These are phyloP conservation scores for Rhizopus delemar DNA, from an alignment of 371 early-diverging fungal species.

Conservation along the genomic window DNA sequence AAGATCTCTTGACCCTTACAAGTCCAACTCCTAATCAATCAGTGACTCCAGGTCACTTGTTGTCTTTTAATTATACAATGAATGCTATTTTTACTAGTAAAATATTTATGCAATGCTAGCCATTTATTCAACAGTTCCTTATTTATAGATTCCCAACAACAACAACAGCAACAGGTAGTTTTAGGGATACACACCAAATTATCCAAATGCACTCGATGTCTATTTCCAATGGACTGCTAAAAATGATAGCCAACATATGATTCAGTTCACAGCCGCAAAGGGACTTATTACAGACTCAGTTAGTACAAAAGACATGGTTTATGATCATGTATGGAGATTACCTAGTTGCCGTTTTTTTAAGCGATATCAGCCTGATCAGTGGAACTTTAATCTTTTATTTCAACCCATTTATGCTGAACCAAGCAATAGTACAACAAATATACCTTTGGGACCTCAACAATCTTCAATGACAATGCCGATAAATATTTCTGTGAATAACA, in stretches of 20 bases:
- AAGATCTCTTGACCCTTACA: background rate
- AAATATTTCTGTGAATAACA: slow-evolving; percentile 5
- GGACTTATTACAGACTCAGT: slow-evolving; percentile 8
- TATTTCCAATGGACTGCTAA: slow-evolving; percentile 17
- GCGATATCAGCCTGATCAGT: slow-evolving; percentile 20
- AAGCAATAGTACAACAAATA: background rate
- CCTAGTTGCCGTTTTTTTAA: slow-evolving; percentile 25
- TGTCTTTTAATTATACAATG: background rate
- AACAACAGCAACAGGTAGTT: background rate
- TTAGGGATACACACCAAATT: slow-evolving; percentile 4
- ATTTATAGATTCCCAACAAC: background rate
- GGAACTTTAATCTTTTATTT: slow-evolving; percentile 19
- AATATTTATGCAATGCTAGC: background rate
- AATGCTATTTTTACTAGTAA: background rate
- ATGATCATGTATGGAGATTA: slow-evolving; percentile 17
- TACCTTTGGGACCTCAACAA: slow-evolving; percentile 13
- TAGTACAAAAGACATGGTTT: slow-evolving; percentile 3
- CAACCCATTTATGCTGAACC: slow-evolving; percentile 11
- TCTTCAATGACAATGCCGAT: slow-evolving; percentile 7
- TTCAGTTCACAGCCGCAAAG: slow-evolving; percentile 13
- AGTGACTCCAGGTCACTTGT: background rate
- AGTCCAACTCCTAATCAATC: background rate
- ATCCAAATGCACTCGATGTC: slow-evolving; percentile 20
- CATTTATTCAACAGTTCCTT: background rate
- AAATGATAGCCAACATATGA: background rate